Evolutionary conservation across 2,329 filamentous ascomycete genomes (phyloP), one percentile per base, ranked within the genome.

Genomic region (Ceratocystis destructans): DNA sequence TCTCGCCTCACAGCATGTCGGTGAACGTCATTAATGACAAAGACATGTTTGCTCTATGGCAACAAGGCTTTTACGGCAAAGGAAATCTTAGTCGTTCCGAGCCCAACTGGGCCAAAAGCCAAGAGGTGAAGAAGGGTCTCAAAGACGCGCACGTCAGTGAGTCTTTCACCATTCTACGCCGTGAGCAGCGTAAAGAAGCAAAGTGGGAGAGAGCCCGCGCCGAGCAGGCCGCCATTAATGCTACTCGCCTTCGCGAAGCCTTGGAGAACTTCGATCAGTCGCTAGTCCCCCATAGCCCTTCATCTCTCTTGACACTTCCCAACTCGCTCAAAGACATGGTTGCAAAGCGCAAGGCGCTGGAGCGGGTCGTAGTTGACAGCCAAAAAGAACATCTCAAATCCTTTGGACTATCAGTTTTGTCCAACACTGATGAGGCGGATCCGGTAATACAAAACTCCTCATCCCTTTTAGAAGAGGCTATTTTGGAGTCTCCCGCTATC

Each of bases 41-140:
- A 66, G 87, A 90, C 2, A 87, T 95, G 69, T 82, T 88, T 65
- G 90, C 87, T 1, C 76, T 99, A 28, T 99, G 95, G 94, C 89
- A 96, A 75, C 90, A 95, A 77, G 94, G 94, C 4, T 99, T 99
- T 76, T 99, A 93, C 75, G 95, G 95, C 61, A 96, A 96, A 75
- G 94, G 94, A 57, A 93, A 80, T 71, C 79, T 97, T 67, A 96
- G 92, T 77, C 85, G 95, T 71, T 96, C 92, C 79, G 93, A 99
- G 74, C 93, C 93, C 2, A 94, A 86, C 71, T 99, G 94, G 94
- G 76, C 96, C 63, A 88, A 89, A 70, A 82, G 88, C 69, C 90
- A 96, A 75, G 87, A 89, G 74, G 85, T 87, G 33, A 83, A 87
- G 63, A 81, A 81, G 68, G 88, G 88, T 10, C 75, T 86, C 17